Conservation (phyloP, 2,329 filamentous ascomycete species). For the Penicillium crustosum region DNA sequence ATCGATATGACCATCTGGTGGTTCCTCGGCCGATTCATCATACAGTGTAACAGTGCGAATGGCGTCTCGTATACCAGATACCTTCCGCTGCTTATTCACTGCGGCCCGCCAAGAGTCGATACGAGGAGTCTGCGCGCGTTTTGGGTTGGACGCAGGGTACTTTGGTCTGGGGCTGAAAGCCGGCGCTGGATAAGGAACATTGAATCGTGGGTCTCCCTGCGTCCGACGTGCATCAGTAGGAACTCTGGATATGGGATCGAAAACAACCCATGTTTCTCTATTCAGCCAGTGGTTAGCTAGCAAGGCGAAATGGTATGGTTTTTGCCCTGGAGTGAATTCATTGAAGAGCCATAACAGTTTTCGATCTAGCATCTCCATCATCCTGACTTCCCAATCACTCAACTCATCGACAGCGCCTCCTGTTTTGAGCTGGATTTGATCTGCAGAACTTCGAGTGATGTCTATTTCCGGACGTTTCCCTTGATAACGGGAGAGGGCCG, state of each 20-base stretch:
- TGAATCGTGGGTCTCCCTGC: conserved; percentile 40
- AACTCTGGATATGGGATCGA: conserved; percentile 41
- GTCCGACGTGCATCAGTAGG: conserved; percentile 31
- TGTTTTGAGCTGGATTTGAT: not conserved
- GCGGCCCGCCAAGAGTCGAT: conserved; percentile 43
- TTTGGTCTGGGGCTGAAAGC: conserved; percentile 26
- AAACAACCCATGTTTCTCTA: conserved; percentile 40
- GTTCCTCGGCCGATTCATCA: conserved; percentile 40
- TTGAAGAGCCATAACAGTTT: conserved; percentile 41
- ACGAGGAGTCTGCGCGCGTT: conserved; percentile 27
- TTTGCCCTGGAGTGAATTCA: conserved; percentile 41
- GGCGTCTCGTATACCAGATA: conserved; percentile 30
- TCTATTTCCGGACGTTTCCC: not conserved
- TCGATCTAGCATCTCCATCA: conserved; percentile 38
- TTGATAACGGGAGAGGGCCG: not conserved
- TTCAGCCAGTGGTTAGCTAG: conserved; percentile 47
- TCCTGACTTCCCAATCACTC: conserved; percentile 38
- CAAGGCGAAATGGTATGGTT: conserved; percentile 41
- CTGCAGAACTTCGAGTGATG: not conserved
- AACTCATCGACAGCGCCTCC: conserved; percentile 16
- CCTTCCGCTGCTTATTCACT: conserved; percentile 36
- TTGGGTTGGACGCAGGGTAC: conserved; percentile 23
- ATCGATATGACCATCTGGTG: conserved; percentile 41
- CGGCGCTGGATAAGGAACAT: conserved; percentile 30
- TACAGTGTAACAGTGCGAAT: conserved; percentile 35